Evolutionary conservation across 2,329 filamentous ascomycete genomes (phyloP).

Genomic region (Colletotrichum neosansevieriae): DNA sequence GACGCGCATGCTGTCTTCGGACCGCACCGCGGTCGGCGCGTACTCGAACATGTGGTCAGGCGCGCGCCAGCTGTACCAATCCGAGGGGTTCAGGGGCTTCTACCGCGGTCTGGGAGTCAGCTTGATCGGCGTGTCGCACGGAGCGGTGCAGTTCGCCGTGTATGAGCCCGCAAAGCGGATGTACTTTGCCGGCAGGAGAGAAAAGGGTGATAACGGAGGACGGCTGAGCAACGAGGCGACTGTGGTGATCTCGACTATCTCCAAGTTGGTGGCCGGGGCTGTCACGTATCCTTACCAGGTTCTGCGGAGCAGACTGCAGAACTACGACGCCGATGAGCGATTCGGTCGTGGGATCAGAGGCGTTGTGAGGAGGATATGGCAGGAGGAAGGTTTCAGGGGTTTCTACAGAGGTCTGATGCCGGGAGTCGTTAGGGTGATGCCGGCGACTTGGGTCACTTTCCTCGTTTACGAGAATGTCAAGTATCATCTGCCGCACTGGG

Average conservation of each 20-base stretch:
- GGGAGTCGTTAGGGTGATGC: conserved; percentile 90
- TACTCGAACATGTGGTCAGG: conserved; percentile 85
- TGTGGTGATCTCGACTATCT: conserved; percentile 80
- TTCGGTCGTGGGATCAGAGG: conserved; percentile 80
- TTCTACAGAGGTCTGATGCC: conserved; percentile 94
- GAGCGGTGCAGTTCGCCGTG: conserved; percentile 94
- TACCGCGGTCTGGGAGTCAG: conserved; percentile 89
- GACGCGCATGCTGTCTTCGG: conserved; percentile 93
- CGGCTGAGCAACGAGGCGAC: conserved; percentile 79
- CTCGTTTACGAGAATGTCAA: conserved; percentile 96
- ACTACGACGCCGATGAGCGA: conserved; percentile 80
- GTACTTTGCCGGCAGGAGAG: conserved; percentile 62
- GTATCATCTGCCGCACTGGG: conserved; percentile 69
- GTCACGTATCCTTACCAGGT: conserved; percentile 97
- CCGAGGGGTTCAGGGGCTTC: conserved; percentile 83
- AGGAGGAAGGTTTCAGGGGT: conserved; percentile 80
- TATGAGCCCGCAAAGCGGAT: conserved; percentile 79
- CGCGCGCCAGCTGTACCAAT: conserved; percentile 71
- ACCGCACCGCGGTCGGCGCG: conserved; percentile 78
- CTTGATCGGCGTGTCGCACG: conserved; percentile 88
- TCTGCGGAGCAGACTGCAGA: conserved; percentile 87
- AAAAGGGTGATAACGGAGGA: conserved; percentile 40
- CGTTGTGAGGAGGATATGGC: conserved; percentile 80
- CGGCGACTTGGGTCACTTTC: conserved; percentile 96
- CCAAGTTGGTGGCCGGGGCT: conserved; percentile 90